Evolutionary conservation across 2,329 filamentous ascomycete genomes (phyloP), one percentile per base, ranked within the genome.

Genomic region (Tolypocladium tundrense): DNA sequence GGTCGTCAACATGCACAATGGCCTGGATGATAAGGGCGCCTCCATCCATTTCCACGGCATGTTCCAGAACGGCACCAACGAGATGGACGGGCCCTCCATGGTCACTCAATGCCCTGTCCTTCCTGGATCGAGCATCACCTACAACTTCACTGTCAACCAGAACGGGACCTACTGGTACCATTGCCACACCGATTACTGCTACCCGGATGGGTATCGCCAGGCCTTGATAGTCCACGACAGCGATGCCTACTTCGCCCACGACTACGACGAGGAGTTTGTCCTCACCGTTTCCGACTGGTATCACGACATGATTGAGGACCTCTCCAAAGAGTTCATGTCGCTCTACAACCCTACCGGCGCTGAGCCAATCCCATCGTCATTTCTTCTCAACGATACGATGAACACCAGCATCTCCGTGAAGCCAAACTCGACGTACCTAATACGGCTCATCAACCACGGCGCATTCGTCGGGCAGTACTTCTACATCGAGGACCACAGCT

Each of bases 131-230:
- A 51, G 48, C 31, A 51, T 51, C 27, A 51, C 48, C 19, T 51
- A 51, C 65, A 76, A 79, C 60, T 85, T 85, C 66, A 78, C 70
- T 37, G 80, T 82, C 48, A 60, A 79, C 45, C 81, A 84, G 71
- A 72, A 79, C 3, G 83, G 83, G 27, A 83, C 82, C 6, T 85
- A 82, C 66, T 86, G 83, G 83, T 86, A 86, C 62, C 83, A 86
- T 65, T 83, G 79, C 13, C 81, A 84, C 48, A 58, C 57, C 43
- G 61, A 53, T 56, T 62, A 54, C 41, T 64, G 43, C 51, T 64
- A 55, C 16, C 58, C 58, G 1, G 58, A 60, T 31, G 58, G 58
- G 4, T 61, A 61, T 43, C 77, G 82, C 41, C 81, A 77, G 3
- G 73, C 81, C 1, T 68, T 86, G 39, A 79, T 85, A 50, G 76